phyloP scores from a whole-genome alignment of 1,284 basidiomycete species.

The Ustanciosporium gigantosporum region DNA sequence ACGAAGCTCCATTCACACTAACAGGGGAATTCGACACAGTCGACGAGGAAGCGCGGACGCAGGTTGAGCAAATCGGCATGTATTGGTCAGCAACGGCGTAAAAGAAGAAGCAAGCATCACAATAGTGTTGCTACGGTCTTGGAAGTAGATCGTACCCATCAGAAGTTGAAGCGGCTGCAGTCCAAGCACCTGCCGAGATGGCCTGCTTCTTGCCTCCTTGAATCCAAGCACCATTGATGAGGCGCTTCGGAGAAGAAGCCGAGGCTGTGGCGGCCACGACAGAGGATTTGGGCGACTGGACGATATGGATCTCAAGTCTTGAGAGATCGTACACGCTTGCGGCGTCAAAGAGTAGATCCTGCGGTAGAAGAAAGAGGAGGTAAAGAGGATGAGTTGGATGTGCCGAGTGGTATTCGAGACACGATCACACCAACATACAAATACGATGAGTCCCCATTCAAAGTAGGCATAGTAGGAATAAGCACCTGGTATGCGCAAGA shows the following conservation, averaged over 20 bases:
- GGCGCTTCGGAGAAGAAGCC: slow-evolving; percentile 4
- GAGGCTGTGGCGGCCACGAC: neutral
- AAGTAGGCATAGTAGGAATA: slow-evolving; percentile 56
- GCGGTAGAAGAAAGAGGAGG: neutral
- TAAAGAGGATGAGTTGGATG: neutral
- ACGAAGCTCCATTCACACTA: neutral
- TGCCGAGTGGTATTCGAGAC: neutral
- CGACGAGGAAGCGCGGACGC: too few species aligned
- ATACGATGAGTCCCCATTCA: slow-evolving; percentile 56
- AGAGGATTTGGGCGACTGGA: slow-evolving; percentile 19
- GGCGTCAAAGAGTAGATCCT: slow-evolving; percentile 55
- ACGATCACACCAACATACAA: slow-evolving; percentile 28
- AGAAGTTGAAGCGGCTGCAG: slow-evolving; percentile 10
- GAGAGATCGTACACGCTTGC: slow-evolving; percentile 51
- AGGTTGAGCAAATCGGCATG: too few species aligned
- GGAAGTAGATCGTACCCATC: slow-evolving; percentile 39
- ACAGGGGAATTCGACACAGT: neutral
- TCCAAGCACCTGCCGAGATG: slow-evolving; percentile 46
- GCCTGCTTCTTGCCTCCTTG: slow-evolving; percentile 38
- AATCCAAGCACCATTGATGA: slow-evolving; percentile 39
- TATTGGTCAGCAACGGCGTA: too few species aligned
- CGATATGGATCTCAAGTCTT: slow-evolving; percentile 43
- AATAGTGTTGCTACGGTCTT: slow-evolving; percentile 3
- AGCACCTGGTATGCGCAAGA: slow-evolving; percentile 48
- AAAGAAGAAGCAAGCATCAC: too few species aligned